phyloP scores from a whole-genome alignment of 2,329 filamentous ascomycete species.

The Fusarium liriodendri region DNA sequence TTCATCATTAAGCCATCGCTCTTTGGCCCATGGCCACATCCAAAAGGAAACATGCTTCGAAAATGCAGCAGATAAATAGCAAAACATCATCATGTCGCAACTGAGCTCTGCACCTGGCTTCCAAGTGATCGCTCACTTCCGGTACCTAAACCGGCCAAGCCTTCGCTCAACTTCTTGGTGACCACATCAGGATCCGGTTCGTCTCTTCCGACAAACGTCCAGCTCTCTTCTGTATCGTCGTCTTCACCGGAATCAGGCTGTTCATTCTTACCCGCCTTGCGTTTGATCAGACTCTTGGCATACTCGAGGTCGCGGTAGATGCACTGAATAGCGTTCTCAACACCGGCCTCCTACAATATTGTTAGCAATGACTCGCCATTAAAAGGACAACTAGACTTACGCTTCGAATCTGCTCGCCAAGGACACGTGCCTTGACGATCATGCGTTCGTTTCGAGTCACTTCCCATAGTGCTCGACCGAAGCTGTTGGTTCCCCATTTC shows the following conservation, averaged over 20 bases:
- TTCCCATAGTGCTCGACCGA: constrained; percentile 90
- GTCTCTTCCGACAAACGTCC: constrained; percentile 84
- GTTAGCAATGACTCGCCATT: constrained; percentile 40
- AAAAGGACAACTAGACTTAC: constrained; percentile 60
- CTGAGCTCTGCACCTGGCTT: constrained; percentile 34
- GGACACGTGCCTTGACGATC: constrained; percentile 83
- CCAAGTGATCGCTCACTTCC: constrained; percentile 38
- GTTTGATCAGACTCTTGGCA: constrained; percentile 83
- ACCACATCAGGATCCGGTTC: constrained; percentile 58
- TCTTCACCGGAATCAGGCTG: constrained; percentile 57
- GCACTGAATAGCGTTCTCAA: constrained; percentile 88
- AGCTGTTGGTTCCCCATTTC: constrained; percentile 87
- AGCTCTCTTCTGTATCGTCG: constrained; percentile 79
- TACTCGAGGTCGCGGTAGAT: constrained; percentile 97
- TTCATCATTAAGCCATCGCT: constrained; percentile 18
- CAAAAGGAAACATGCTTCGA: not conserved
- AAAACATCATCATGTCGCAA: constrained; percentile 15
- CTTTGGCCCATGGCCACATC: not conserved
- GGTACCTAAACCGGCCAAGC: constrained; percentile 37
- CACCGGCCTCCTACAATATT: constrained; percentile 79
- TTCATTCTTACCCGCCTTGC: constrained; percentile 64
- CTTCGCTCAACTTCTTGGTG: constrained; percentile 55
- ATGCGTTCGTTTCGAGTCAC: constrained; percentile 91
- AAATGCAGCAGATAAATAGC: not conserved
- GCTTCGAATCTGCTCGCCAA: constrained; percentile 89